A percentile compares a stretch with the other conserved stretches of the same genome.
Conservation (phyloP, 208 protist genomes). For the Leishmania aethiopica region DNA sequence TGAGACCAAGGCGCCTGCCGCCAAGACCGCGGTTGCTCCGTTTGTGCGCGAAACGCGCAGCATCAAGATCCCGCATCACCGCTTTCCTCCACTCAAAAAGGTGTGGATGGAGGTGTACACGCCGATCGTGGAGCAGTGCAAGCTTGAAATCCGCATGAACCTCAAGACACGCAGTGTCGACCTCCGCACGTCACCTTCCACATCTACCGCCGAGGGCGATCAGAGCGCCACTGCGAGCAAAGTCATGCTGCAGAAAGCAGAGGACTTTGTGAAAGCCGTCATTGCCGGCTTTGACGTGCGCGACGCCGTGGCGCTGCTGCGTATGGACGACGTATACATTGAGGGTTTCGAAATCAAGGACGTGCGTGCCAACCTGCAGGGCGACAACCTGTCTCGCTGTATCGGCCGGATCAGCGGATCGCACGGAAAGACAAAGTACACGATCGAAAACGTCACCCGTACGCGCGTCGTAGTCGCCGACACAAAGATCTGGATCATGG, state of each 20-base stretch:
- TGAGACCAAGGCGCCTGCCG: neutral
- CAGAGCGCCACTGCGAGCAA: constrained; percentile 41
- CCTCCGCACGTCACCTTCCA: constrained; percentile 88
- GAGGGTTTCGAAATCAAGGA: constrained; percentile 99
- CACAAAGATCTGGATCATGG: constrained; percentile 98
- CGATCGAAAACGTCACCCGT: constrained; percentile 99
- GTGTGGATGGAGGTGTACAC: constrained; percentile 99
- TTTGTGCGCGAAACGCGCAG: constrained; percentile 78
- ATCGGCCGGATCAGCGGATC: constrained; percentile 99
- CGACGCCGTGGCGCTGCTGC: constrained; percentile 99
- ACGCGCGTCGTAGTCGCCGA: constrained; percentile 99
- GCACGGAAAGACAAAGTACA: constrained; percentile 99
- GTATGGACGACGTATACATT: constrained; percentile 99
- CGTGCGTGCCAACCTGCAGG: constrained; percentile 92
- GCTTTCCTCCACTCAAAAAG: constrained; percentile 97
- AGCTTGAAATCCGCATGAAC: constrained; percentile 99
- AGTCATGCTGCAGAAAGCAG: constrained; percentile 95
- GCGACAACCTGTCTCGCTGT: constrained; percentile 95
- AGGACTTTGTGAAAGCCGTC: constrained; percentile 99
- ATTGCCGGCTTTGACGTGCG: constrained; percentile 95
- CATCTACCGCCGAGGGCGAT: constrained; percentile 66
- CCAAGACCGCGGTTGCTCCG: constrained; percentile 15
- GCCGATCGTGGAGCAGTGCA: constrained; percentile 98
- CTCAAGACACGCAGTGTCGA: constrained; percentile 95
- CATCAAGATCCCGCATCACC: constrained; percentile 95